A percentile compares a stretch with the other conserved stretches of the same genome.
Evolutionary conservation across 164 flowering plant species (phyloP).

Genomic region (Hamamelis virginiana): DNA sequence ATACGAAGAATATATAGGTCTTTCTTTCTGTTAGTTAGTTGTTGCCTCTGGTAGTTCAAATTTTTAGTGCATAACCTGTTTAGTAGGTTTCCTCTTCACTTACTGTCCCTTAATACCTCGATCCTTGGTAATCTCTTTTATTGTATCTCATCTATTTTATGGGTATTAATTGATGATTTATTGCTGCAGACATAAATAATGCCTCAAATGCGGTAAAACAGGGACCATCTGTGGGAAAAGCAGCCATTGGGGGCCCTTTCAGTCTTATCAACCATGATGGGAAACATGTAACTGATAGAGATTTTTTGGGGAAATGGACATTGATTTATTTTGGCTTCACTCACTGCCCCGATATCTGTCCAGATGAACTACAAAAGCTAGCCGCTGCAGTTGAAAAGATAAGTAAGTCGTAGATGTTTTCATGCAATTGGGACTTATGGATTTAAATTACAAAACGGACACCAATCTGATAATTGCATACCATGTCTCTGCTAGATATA

Average conservation of each 20-base stretch:
- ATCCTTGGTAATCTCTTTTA: not conserved
- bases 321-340: constrained; percentile 95
- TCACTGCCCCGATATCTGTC: constrained; percentile 98
- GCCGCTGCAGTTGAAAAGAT: constrained; percentile 88
- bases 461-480: not conserved
- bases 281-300: constrained; percentile 68
- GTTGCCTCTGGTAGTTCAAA: too few species aligned
- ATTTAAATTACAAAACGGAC: not conserved
- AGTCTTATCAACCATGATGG: constrained; percentile 82
- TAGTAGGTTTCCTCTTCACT: too few species aligned
- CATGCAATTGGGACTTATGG: not conserved
- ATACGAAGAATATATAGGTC: too few species aligned
- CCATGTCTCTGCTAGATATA: not conserved
- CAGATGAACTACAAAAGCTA: constrained; percentile 84
- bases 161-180: not conserved
- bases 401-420: constrained; percentile 54
- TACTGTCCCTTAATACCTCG: not conserved
- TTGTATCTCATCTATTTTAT: not conserved
- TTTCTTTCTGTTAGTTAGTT: too few species aligned
- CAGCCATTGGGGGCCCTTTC: constrained; percentile 95
- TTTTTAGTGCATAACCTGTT: too few species aligned
- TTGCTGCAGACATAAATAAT: constrained; percentile 56
- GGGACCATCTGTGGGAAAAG: constrained; percentile 89
- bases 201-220: constrained; percentile 62
- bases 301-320: constrained; percentile 80